Evolutionary conservation across 1,284 basidiomycete genomes (phyloP).

Genomic region (Sporisorium iseilematis-ciliati): DNA sequence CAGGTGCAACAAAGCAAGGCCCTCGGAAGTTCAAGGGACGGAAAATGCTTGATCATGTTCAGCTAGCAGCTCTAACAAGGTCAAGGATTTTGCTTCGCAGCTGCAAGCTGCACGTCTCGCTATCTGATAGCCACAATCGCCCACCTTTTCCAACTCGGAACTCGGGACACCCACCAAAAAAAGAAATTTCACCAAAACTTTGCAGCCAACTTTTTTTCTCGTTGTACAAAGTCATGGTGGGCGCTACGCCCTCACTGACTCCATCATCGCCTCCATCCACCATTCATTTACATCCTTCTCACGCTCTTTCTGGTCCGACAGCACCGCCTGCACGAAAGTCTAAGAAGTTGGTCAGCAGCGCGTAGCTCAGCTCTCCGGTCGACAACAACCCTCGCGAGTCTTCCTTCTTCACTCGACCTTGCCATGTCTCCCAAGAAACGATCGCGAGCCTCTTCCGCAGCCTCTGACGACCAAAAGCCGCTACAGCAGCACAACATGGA

Average conservation of each 20-base stretch:
- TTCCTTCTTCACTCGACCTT: neutral
- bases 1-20: no score
- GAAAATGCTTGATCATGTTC: neutral
- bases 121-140: conserved; percentile 7
- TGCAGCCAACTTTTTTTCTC: conserved; percentile 8
- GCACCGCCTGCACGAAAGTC: no score
- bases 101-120: conserved; percentile 5
- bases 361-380: neutral
- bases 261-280: no score
- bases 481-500: conserved; percentile 11
- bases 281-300: no score
- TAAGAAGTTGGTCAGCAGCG: no score
- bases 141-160: neutral
- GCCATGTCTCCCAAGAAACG: conserved; percentile 44
- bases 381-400: no score
- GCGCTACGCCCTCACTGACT: neutral
- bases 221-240: conserved; percentile 1
- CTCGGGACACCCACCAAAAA: neutral
- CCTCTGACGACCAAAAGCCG: conserved; percentile 31
- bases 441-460: conserved; percentile 44
- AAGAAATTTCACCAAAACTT: no score
- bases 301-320: no score
- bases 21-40: no score
- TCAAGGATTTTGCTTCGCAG: no score
- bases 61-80: neutral